Conservation (phyloP, 2,329 filamentous ascomycete genomes). For the Cryoendolithus antarcticus region DNA sequence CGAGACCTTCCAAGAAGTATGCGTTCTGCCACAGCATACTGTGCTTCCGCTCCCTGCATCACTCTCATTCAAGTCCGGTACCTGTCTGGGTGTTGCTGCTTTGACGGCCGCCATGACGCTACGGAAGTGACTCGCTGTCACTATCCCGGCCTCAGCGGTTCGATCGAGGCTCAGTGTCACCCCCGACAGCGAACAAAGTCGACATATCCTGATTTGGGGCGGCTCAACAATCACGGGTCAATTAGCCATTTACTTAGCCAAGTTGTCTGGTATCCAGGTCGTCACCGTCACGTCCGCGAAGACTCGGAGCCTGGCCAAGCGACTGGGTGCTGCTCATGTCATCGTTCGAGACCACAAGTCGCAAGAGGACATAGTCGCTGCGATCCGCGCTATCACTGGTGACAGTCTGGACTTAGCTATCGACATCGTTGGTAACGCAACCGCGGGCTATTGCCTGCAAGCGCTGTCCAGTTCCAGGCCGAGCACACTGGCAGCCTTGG, state of each 20-base stretch:
- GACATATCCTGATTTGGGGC: slow-evolving; percentile 29
- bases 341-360: slow-evolving; percentile 24
- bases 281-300: slow-evolving; percentile 25
- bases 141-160: slow-evolving; percentile 10
- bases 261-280: slow-evolving; percentile 23
- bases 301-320: slow-evolving; percentile 18
- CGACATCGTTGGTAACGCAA: slow-evolving; percentile 27
- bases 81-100: slow-evolving; percentile 30
- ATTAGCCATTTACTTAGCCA: slow-evolving; percentile 30
- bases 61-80: slow-evolving; percentile 23
- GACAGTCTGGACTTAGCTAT: slow-evolving; percentile 24
- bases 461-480: slow-evolving; percentile 2
- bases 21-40: slow-evolving; percentile 30
- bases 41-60: slow-evolving; percentile 27
- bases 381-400: slow-evolving; percentile 17
- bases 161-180: slow-evolving; percentile 1
- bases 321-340: slow-evolving; percentile 24
- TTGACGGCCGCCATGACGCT: slow-evolving; percentile 32
- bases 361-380: slow-evolving; percentile 22
- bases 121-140: slow-evolving; percentile 30
- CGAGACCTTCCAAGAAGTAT: slow-evolving; percentile 32
- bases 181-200: slow-evolving; percentile 8
- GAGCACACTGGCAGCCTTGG: slow-evolving; percentile 25
- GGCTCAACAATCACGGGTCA: slow-evolving; percentile 32
- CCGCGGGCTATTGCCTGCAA: slow-evolving; percentile 13